Evolutionary conservation across 2,329 filamentous ascomycete genomes (phyloP).

Genomic region (Nemania diffusa): DNA sequence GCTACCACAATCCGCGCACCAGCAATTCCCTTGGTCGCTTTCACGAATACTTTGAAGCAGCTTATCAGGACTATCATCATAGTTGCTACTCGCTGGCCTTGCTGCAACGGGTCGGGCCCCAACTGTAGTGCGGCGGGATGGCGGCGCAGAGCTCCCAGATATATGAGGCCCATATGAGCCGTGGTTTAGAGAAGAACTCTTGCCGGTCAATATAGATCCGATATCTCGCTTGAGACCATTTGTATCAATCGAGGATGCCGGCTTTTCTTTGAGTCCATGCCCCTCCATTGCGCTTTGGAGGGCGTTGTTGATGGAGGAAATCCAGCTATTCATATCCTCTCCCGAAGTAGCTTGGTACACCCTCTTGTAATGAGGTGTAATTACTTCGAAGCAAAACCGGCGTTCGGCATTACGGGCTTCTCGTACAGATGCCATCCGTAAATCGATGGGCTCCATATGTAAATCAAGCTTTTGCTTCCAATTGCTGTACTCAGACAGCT

Average conservation of each 20-base stretch:
- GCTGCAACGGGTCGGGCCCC: conserved; percentile 82
- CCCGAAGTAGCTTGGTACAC: conserved; percentile 98
- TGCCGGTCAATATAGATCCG: conserved; percentile 90
- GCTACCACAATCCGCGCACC: conserved; percentile 94
- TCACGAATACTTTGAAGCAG: conserved; percentile 88
- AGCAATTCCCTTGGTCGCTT: conserved; percentile 89
- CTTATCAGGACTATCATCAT: conserved; percentile 85
- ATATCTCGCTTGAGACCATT: conserved; percentile 81
- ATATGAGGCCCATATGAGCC: conserved; percentile 64
- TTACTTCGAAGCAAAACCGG: conserved; percentile 97
- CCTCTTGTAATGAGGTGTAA: conserved; percentile 93
- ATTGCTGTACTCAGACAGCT: conserved; percentile 97
- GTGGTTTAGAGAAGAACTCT: conserved; percentile 75
- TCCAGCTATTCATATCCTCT: conserved; percentile 98
- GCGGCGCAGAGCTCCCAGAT: conserved; percentile 62
- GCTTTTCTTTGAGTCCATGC: conserved; percentile 68
- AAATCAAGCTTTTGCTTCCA: conserved; percentile 98
- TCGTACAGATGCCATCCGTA: conserved; percentile 95
- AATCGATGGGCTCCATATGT: conserved; percentile 97
- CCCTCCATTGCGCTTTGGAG: conserved; percentile 95
- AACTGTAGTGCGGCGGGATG: conserved; percentile 88
- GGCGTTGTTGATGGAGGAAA: conserved; percentile 94
- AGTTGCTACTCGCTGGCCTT: conserved; percentile 74
- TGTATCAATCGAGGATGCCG: conserved; percentile 58
- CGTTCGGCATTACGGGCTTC: conserved; percentile 95